phyloP scores from a whole-genome alignment of 75 land plant species.

The Adiantum capillusveneris region DNA sequence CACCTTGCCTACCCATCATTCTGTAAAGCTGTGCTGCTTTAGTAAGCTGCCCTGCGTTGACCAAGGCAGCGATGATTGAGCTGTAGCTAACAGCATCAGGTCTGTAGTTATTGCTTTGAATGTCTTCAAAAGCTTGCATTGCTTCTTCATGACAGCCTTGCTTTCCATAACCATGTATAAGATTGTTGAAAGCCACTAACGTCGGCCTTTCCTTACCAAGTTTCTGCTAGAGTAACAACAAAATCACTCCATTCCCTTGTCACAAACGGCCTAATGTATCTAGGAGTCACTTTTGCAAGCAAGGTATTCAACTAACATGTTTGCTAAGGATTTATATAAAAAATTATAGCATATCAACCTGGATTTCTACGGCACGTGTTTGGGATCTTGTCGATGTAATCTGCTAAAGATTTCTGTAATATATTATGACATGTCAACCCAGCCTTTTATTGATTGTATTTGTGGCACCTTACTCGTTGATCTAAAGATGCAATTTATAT shows the following conservation, averaged over 20 bases:
- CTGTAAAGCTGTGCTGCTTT: constrained; percentile 29
- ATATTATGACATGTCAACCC: too few species aligned
- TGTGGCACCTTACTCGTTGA: too few species aligned
- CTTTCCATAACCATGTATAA: constrained; percentile 27
- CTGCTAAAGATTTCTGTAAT: too few species aligned
- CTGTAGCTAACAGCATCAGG: constrained; percentile 28
- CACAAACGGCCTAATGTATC: too few species aligned
- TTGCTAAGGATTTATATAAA: too few species aligned
- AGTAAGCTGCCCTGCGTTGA: constrained; percentile 16
- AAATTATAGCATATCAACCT: too few species aligned
- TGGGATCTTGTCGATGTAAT: too few species aligned
- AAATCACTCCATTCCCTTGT: not conserved
- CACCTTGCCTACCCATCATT: constrained; percentile 14
- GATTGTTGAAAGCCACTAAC: constrained; percentile 20
- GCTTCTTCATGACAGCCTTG: constrained; percentile 24
- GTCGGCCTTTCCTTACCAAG: constrained; percentile 29
- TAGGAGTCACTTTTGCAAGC: too few species aligned
- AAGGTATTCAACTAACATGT: too few species aligned
- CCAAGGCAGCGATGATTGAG: constrained; percentile 27
- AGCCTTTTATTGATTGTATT: too few species aligned
- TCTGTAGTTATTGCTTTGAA: constrained; percentile 9
- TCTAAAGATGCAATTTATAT: too few species aligned
- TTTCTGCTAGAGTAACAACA: constrained; percentile 5
- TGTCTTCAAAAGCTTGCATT: constrained; percentile 16
- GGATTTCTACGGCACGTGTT: too few species aligned